These are phyloP conservation scores for Ilex asprella DNA, from an alignment of 257 asterid genomes.

Conservation along the genomic window DNA sequence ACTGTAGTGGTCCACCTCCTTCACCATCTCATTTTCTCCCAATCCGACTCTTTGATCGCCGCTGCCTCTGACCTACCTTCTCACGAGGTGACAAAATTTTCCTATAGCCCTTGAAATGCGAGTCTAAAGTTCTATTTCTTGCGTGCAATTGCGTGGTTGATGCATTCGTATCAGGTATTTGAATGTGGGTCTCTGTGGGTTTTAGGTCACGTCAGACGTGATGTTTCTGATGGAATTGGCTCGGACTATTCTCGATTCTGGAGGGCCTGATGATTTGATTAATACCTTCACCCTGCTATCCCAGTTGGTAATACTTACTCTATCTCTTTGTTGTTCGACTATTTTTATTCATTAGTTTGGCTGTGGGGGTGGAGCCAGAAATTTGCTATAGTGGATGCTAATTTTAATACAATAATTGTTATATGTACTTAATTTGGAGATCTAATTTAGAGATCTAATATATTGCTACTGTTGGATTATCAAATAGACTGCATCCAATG, in stretches of 20 bases:
- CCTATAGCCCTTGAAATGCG: neutral
- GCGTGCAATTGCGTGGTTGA: neutral
- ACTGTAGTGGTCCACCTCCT: conserved; percentile 38
- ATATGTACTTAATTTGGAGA: too few relatives aligned
- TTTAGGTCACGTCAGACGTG: conserved; percentile 62
- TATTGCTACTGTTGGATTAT: too few relatives aligned
- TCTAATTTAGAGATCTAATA: too few relatives aligned
- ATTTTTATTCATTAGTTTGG: too few relatives aligned
- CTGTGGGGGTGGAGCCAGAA: too few relatives aligned
- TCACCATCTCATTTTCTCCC: conserved; percentile 51
- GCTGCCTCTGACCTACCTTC: conserved; percentile 60
- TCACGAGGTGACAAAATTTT: conserved; percentile 39
- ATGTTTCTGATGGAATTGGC: conserved; percentile 65
- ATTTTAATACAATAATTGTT: too few relatives aligned
- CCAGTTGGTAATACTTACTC: conserved; percentile 26
- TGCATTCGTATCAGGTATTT: neutral
- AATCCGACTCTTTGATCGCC: conserved; percentile 38
- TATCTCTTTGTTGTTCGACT: too few relatives aligned
- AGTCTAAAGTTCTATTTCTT: neutral
- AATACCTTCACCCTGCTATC: conserved; percentile 26
- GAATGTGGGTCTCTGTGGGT: conserved; percentile 1
- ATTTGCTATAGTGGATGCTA: too few relatives aligned
- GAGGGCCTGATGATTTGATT: conserved; percentile 28
- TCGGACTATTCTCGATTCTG: conserved; percentile 24
- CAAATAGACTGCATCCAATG: too few relatives aligned